Conservation (phyloP, 805 yeast genomes). For the Monosporozyma aquatica region DNA sequence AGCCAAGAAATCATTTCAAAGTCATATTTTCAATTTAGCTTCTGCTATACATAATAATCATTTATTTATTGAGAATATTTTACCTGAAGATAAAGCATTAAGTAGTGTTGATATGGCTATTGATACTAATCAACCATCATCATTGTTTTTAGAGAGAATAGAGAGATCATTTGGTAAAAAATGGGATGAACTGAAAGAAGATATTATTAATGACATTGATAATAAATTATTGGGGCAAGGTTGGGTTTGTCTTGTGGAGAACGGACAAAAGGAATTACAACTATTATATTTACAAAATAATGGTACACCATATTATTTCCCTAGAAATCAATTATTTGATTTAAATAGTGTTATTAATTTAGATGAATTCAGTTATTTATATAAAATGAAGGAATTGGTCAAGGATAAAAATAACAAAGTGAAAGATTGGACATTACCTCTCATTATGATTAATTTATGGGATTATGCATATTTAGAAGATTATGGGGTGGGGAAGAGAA, state of each 20-base stretch:
- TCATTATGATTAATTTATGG: slow-evolving; percentile 78
- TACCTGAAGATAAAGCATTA: slow-evolving; percentile 10
- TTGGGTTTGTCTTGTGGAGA: slow-evolving; percentile 66
- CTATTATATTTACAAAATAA: slow-evolving; percentile 55
- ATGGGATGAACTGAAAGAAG: slow-evolving; percentile 43
- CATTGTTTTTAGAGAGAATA: slow-evolving; percentile 31
- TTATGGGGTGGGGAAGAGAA: slow-evolving; percentile 70
- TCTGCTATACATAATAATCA: slow-evolving; percentile 91
- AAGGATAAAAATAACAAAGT: slow-evolving; percentile 24
- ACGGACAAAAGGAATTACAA: slow-evolving; percentile 47
- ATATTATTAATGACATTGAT: slow-evolving; percentile 43
- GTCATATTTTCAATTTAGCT: slow-evolving; percentile 72
- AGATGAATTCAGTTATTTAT: slow-evolving; percentile 41
- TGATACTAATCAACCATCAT: slow-evolving; percentile 28
- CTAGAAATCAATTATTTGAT: slow-evolving; percentile 64
- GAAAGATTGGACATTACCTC: slow-evolving; percentile 50
- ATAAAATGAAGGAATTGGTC: slow-evolving; percentile 32
- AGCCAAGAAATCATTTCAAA: slow-evolving; percentile 54
- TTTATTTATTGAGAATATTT: slow-evolving; percentile 59
- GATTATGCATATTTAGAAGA: slow-evolving; percentile 81
- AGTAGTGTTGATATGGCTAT: slow-evolving; percentile 7
- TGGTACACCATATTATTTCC: slow-evolving; percentile 68
- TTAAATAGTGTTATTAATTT: slow-evolving; percentile 61
- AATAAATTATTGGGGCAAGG: slow-evolving; percentile 48
- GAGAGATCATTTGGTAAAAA: slow-evolving; percentile 24